Conservation (phyloP, 805 yeast genomes). For the Wickerhamomyces chaumierensis region DNA sequence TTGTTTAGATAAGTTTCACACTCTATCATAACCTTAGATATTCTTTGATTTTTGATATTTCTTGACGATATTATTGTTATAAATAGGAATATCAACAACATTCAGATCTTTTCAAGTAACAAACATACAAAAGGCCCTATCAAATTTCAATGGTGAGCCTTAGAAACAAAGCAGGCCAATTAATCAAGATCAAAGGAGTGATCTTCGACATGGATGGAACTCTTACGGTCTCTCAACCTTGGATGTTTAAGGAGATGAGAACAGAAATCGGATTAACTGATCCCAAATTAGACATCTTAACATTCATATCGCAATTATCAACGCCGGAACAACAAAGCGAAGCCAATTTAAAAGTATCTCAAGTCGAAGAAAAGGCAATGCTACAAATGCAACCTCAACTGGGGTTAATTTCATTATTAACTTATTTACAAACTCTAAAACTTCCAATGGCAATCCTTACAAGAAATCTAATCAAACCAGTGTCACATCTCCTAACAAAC, state of each 20-base stretch:
- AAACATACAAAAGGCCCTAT: no score
- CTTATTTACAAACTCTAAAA: conserved; percentile 1
- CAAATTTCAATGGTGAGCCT: not conserved
- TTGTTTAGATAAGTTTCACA: no score
- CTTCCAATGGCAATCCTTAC: conserved; percentile 51
- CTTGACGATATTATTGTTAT: no score
- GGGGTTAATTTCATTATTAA: conserved; percentile 10
- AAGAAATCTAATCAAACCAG: conserved; percentile 44
- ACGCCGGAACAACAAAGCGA: conserved; percentile 23
- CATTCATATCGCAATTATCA: conserved; percentile 33
- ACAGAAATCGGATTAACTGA: conserved; percentile 38
- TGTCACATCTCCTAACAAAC: conserved; percentile 33
- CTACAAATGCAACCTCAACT: conserved; percentile 31
- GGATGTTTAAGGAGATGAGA: conserved; percentile 52
- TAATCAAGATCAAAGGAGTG: conserved; percentile 32
- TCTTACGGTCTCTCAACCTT: conserved; percentile 50
- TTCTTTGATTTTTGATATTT: no score
- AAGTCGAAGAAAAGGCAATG: conserved; percentile 58
- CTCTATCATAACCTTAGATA: no score
- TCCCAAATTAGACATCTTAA: conserved; percentile 39
- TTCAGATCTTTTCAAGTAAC: not conserved
- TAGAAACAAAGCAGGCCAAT: not conserved
- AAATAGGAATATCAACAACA: no score
- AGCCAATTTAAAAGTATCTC: conserved; percentile 36
- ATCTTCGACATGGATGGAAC: conserved; percentile 81